phyloP scores from a whole-genome alignment of 768 basidiomycete species.

The Podaxis mareebaensis region DNA sequence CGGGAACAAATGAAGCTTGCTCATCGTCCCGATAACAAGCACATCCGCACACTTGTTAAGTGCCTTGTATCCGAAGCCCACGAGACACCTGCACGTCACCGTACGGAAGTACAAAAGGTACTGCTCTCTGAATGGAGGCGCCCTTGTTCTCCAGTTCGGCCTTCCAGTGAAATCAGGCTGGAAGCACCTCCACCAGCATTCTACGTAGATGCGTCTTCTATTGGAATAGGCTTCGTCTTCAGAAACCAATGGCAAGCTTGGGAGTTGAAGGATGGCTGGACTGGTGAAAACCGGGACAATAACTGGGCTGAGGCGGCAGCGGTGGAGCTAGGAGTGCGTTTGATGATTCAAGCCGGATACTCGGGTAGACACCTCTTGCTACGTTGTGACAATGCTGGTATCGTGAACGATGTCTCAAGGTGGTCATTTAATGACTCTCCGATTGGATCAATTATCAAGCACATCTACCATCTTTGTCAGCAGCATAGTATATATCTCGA shows the following conservation, averaged over 20 bases:
- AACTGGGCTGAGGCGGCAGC: slow-evolving; percentile 48
- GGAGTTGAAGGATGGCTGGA: slow-evolving; percentile 34
- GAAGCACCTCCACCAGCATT: slow-evolving; percentile 30
- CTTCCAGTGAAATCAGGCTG: slow-evolving; percentile 32
- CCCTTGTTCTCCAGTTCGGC: not conserved
- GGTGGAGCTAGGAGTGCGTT: slow-evolving; percentile 39
- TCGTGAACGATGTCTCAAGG: slow-evolving; percentile 34
- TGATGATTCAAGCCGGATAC: slow-evolving; percentile 26
- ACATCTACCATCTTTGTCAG: slow-evolving; percentile 26
- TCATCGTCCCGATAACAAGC: not conserved
- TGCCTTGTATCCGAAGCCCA: slow-evolving; percentile 24
- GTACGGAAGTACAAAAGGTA: slow-evolving; percentile 13
- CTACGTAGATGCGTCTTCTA: not conserved
- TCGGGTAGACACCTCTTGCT: slow-evolving; percentile 28
- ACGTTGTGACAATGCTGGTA: slow-evolving; percentile 41
- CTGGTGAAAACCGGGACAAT: slow-evolving; percentile 30
- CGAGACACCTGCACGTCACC: slow-evolving; percentile 17
- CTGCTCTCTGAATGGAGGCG: slow-evolving; percentile 24
- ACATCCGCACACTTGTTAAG: slow-evolving; percentile 12
- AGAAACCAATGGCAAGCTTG: slow-evolving; percentile 39
- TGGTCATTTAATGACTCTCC: slow-evolving; percentile 24
- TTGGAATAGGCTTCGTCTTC: slow-evolving; percentile 24
- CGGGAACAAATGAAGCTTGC: slow-evolving; percentile 8
- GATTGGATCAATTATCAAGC: slow-evolving; percentile 30
- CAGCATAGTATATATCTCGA: slow-evolving; percentile 24